Percentiles rank a stretch among this genome's conserved stretches.
Conservation (phyloP, 352 stramenopile species). For the Phytophthora vignae region DNA sequence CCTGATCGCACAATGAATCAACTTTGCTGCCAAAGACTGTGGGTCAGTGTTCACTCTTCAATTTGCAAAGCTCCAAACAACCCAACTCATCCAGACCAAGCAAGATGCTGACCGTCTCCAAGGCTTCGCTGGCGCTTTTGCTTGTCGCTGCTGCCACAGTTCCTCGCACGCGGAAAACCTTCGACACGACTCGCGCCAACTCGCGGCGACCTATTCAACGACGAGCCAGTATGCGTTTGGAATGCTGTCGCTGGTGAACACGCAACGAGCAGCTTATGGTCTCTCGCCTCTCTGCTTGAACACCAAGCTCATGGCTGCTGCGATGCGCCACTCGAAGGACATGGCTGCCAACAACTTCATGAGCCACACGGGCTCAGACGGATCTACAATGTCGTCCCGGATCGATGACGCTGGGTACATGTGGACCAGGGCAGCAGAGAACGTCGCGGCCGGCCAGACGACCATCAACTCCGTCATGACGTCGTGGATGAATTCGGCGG, state of each 20-base stretch:
- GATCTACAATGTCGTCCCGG: slow-evolving; percentile 42
- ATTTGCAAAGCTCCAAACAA: slow-evolving; percentile 16
- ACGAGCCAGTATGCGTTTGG: slow-evolving; percentile 15
- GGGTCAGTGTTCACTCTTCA: slow-evolving; percentile 13
- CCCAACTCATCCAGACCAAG: not conserved
- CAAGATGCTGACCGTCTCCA: slow-evolving; percentile 20
- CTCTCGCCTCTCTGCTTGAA: slow-evolving; percentile 46
- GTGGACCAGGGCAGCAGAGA: slow-evolving; percentile 52
- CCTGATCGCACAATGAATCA: not conserved
- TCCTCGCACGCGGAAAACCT: slow-evolving; percentile 13
- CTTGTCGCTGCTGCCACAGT: slow-evolving; percentile 3
- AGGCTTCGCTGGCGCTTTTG: slow-evolving; percentile 18
- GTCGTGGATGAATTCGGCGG: slow-evolving; percentile 58
- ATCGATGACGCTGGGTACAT: slow-evolving; percentile 48
- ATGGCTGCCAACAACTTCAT: slow-evolving; percentile 53
- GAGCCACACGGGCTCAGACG: slow-evolving; percentile 50
- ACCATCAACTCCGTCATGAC: slow-evolving; percentile 49
- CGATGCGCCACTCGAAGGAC: slow-evolving; percentile 35
- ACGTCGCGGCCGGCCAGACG: slow-evolving; percentile 52
- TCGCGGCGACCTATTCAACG: slow-evolving; percentile 7
- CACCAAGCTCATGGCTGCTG: slow-evolving; percentile 30
- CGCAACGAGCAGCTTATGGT: slow-evolving; percentile 40
- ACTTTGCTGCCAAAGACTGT: not conserved
- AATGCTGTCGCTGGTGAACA: slow-evolving; percentile 43
- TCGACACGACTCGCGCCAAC: slow-evolving; percentile 17